Conservation (phyloP, 129 eudicot species). For the Ambrosia artemisiifolia region DNA sequence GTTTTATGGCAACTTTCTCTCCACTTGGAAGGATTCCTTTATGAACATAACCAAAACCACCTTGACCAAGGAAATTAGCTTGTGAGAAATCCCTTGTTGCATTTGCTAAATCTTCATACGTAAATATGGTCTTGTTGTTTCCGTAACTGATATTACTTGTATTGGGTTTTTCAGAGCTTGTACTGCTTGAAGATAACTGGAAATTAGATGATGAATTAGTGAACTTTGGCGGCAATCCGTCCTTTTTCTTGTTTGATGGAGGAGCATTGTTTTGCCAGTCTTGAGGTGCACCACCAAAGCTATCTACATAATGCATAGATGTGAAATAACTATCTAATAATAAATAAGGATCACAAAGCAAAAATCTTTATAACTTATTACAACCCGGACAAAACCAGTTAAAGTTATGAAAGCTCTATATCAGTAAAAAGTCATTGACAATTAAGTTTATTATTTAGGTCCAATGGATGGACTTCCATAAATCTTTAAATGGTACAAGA, state of each 20-base stretch:
- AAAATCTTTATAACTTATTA: too few relatives aligned
- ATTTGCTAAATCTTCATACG: conserved; percentile 56
- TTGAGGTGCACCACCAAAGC: conserved; percentile 9
- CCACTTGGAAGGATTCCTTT: conserved; percentile 74
- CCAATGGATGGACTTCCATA: too few relatives aligned
- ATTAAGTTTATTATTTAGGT: too few relatives aligned
- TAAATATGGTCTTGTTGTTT: conserved; percentile 48
- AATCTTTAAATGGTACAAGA: too few relatives aligned
- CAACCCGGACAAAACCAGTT: too few relatives aligned
- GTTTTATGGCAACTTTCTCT: conserved; percentile 73
- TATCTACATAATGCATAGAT: too few relatives aligned
- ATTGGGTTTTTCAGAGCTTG: conserved; percentile 36
- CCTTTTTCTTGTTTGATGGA: conserved; percentile 26
- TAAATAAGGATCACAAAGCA: too few relatives aligned
- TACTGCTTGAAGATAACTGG: conserved; percentile 29
- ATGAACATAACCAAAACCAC: conserved; percentile 89
- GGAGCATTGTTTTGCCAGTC: conserved; percentile 38
- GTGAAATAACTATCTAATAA: not conserved
- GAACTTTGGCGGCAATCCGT: conserved; percentile 30
- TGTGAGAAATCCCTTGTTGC: conserved; percentile 64
- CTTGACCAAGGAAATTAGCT: conserved; percentile 83
- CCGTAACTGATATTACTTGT: conserved; percentile 24
- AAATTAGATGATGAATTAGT: conserved; percentile 25
- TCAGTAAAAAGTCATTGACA: too few relatives aligned
- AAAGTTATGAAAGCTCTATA: too few relatives aligned